Evolutionary conservation across 2,329 filamentous ascomycete genomes (phyloP).

Genomic region (Cercospora sesami): DNA sequence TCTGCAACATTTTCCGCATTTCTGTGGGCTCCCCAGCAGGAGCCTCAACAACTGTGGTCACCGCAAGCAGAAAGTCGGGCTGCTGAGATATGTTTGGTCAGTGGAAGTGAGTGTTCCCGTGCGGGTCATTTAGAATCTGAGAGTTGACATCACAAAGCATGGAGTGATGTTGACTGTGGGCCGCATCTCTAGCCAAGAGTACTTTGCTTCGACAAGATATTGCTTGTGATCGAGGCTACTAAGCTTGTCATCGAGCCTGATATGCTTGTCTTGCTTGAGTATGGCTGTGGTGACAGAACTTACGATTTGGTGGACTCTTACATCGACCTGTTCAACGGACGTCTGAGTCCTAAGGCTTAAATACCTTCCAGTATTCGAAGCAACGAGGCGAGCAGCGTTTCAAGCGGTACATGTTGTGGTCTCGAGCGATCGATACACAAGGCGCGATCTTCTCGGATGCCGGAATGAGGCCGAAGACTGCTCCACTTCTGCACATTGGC

Average conservation of each 20-base stretch:
- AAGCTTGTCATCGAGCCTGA: background rate
- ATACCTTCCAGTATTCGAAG: background rate
- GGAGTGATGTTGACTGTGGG: slow-evolving; percentile 4
- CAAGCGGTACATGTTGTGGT: background rate
- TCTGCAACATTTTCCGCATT: slow-evolving; percentile 7
- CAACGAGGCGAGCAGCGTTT: background rate
- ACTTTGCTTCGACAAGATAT: slow-evolving; percentile 6
- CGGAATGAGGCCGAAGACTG: slow-evolving; percentile 2
- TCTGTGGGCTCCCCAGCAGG: slow-evolving; percentile 4
- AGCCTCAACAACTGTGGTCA: slow-evolving; percentile 1
- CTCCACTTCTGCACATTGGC: slow-evolving; percentile 6
- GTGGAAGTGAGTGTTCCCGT: background rate
- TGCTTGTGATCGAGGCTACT: background rate
- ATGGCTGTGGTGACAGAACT: background rate
- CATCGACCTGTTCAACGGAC: background rate
- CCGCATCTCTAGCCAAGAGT: background rate
- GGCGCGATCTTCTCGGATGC: slow-evolving; percentile 3
- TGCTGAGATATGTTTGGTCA: slow-evolving; percentile 10
- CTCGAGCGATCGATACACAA: background rate
- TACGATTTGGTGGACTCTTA: background rate
- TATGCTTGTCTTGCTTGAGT: slow-evolving; percentile 1
- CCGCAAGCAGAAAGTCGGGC: background rate
- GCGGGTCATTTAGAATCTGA: background rate
- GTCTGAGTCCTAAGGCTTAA: background rate
- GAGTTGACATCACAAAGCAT: slow-evolving; percentile 13